Percentiles rank a stretch among this genome's conserved stretches.
phyloP scores from a whole-genome alignment of 768 basidiomycete species.

The Tricholoma flavovirens region DNA sequence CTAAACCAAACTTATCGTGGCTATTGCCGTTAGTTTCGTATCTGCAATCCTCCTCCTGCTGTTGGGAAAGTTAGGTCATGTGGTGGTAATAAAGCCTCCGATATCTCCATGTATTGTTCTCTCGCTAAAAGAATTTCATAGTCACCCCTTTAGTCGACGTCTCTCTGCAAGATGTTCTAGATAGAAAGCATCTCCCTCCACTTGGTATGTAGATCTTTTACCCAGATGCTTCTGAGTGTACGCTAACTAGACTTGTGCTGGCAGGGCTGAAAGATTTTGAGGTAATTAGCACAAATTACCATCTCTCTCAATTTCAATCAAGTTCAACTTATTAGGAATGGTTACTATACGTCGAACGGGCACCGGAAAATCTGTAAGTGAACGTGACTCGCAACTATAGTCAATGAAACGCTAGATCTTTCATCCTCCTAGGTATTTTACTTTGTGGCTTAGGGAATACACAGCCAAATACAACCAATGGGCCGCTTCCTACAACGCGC shows the following conservation, averaged over 20 bases:
- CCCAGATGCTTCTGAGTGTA: neutral
- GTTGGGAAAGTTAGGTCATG: conserved; percentile 66
- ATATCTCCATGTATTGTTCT: neutral
- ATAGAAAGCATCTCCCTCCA: conserved; percentile 74
- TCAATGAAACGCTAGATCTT: conserved; percentile 5
- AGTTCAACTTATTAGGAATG: conserved; percentile 52
- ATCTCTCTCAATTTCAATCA: conserved; percentile 6
- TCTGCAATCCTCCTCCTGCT: conserved; percentile 66
- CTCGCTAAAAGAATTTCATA: conserved; percentile 16
- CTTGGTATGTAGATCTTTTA: conserved; percentile 38
- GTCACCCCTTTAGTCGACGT: conserved; percentile 66
- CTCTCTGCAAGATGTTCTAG: conserved; percentile 67
- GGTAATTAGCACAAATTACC: conserved; percentile 22
- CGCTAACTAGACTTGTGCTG: conserved; percentile 3
- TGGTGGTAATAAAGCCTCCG: conserved; percentile 31
- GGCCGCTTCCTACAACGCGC: conserved; percentile 31
- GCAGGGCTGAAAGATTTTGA: conserved; percentile 68
- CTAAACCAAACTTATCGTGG: neutral
- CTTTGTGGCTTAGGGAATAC: conserved; percentile 79
- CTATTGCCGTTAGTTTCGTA: conserved; percentile 33
- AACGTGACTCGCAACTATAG: neutral
- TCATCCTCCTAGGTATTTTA: conserved; percentile 51
- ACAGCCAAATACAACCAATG: conserved; percentile 42
- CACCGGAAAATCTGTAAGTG: conserved; percentile 68
- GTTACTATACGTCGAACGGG: conserved; percentile 71